phyloP scores from a whole-genome alignment of 306 rosid species.

The Cotoneaster glaucophyllus region DNA sequence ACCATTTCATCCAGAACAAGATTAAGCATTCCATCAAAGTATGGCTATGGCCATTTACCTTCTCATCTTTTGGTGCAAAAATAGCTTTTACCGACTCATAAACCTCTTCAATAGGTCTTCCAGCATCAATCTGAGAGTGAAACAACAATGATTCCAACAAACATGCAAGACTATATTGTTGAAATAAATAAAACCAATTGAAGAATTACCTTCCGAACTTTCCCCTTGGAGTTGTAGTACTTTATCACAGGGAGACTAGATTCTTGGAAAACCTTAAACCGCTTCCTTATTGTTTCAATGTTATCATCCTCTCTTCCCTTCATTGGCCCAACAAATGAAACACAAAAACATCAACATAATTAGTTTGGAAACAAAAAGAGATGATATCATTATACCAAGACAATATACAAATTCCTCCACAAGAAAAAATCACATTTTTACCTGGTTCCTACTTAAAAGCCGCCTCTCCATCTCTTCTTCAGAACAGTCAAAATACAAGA shows the following conservation, averaged over 20 bases:
- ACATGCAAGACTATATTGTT: conserved; percentile 7
- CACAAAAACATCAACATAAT: neutral
- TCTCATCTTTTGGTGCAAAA: conserved; percentile 67
- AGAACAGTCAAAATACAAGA: conserved; percentile 78
- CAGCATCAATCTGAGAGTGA: conserved; percentile 71
- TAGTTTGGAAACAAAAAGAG: neutral
- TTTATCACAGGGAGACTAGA: conserved; percentile 83
- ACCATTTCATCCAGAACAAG: conserved; percentile 12
- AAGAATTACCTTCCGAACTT: conserved; percentile 71
- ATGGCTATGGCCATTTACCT: conserved; percentile 56
- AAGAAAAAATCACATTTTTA: conserved; percentile 18
- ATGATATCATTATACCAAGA: neutral
- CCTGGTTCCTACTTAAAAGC: conserved; percentile 85
- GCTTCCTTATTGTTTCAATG: conserved; percentile 89
- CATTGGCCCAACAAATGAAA: conserved; percentile 13
- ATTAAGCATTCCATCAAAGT: conserved; percentile 34
- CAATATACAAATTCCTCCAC: neutral
- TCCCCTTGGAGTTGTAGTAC: conserved; percentile 64
- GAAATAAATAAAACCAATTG: neutral
- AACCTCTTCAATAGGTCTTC: conserved; percentile 72
- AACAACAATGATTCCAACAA: conserved; percentile 3
- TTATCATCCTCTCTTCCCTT: conserved; percentile 98
- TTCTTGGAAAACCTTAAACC: conserved; percentile 83
- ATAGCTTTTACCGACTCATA: conserved; percentile 72
- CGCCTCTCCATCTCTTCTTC: conserved; percentile 95